A percentile compares a stretch with the other conserved stretches of the same genome.
These are phyloP conservation scores for Inosperma sp. DNA, from an alignment of 768 basidiomycete species.

Conservation along the genomic window DNA sequence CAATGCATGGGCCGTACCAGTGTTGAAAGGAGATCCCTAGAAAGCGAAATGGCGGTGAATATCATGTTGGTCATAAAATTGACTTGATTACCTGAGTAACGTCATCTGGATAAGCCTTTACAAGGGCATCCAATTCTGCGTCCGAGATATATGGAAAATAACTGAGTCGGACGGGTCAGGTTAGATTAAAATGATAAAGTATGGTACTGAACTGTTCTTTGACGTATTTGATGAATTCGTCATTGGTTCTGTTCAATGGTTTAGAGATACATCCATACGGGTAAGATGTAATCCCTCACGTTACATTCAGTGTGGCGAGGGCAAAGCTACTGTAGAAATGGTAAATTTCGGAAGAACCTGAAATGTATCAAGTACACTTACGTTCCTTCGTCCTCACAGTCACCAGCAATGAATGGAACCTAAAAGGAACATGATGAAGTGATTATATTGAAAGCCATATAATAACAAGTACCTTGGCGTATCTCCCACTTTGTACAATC, in stretches of 20 bases:
- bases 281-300: conserved; percentile 15
- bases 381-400: conserved; percentile 41
- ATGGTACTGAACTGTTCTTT: conserved; percentile 13
- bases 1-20: conserved; percentile 16
- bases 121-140: conserved; percentile 9
- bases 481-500: conserved; percentile 27
- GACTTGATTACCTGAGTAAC: conserved; percentile 12
- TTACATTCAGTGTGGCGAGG: conserved; percentile 17
- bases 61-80: neutral
- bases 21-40: conserved; percentile 22
- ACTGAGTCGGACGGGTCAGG: neutral
- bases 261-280: neutral
- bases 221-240: conserved; percentile 19
- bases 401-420: conserved; percentile 30
- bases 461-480: conserved; percentile 23
- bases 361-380: conserved; percentile 16
- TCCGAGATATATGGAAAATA: conserved; percentile 8
- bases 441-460: neutral
- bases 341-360: neutral
- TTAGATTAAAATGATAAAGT: too few relatives aligned
- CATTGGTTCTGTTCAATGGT: conserved; percentile 13
- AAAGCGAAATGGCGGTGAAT: neutral
- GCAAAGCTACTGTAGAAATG: conserved; percentile 17
- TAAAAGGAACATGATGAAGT: conserved; percentile 12
- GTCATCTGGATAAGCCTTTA: conserved; percentile 18